Evolutionary conservation across 1,284 basidiomycete species (phyloP), one percentile per base, ranked within the genome.

Genomic region (Sanghuangporus baumii): DNA sequence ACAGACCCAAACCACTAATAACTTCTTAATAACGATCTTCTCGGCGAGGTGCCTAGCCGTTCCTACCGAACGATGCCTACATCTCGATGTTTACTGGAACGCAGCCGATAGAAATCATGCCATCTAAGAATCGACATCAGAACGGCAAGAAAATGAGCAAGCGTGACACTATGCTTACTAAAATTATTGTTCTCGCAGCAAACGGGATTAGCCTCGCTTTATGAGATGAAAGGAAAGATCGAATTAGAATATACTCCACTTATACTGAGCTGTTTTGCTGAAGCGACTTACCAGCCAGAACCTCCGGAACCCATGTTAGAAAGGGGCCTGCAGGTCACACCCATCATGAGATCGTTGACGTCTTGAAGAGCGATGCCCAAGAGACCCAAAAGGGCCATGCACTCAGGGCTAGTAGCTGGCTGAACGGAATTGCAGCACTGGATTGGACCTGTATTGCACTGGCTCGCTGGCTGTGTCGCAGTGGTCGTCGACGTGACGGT

Each of bases 61-160:
- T 31, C 26, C 26, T 31, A 5, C 3, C 5, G 26, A 5, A 31
- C 26, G 26, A 31, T 31, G 26, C 26, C 26, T 31, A 31, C 26
- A 31, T 31, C 26, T 66, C 71, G 57, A 77, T 72, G 60, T 72
- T 75, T 60, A 78, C 74, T 16, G 76, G 76, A 2, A 73, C 71
- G 62, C 77, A 78, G 20, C 73, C 78, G 65, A 78, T 76, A 43
- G 70, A 69, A 66, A 78, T 72, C 52, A 78, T 43, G 8, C 76
- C 76, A 31, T 67, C 75, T 76, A 51, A 50, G 37, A 47, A 64
- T 23, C 57, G 46, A 58, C 20, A 37, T 41, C 48, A 34, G 40
- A n/a, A 46, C 20, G 14, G 34, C 12, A 16, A 16, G 37, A 47
- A 26, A 18, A 31, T 18, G 40, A 41, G 26, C 26, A 20, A 23